Percentiles rank a stretch among this genome's conserved stretches.
Conservation (phyloP, 345 rosid genomes). For the Cardamine chenopodiifolia region DNA sequence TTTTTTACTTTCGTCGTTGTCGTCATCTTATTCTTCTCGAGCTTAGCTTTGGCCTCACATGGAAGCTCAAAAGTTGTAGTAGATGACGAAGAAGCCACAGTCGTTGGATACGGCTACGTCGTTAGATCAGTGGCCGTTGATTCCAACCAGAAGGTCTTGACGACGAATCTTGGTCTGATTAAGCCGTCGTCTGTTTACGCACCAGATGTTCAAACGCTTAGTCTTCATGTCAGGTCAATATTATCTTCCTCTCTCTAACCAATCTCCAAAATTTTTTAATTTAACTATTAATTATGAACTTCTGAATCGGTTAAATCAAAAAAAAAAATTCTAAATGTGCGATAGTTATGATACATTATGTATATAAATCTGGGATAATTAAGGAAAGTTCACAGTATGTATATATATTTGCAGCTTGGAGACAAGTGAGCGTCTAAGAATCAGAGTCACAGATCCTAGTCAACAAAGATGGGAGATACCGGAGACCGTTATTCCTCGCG, state of each 20-base stretch:
- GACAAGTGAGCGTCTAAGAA: slow-evolving; percentile 55
- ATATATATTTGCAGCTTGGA: slow-evolving; percentile 48
- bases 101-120: slow-evolving; percentile 58
- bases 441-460: slow-evolving; percentile 53
- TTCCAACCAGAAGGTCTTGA: slow-evolving; percentile 36
- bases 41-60: slow-evolving; percentile 28
- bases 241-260: slow-evolving; percentile 10
- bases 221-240: slow-evolving; percentile 50
- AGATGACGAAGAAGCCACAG: slow-evolving; percentile 6
- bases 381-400: not conserved
- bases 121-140: slow-evolving; percentile 47
- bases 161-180: slow-evolving; percentile 54
- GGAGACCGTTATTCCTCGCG: slow-evolving; percentile 52
- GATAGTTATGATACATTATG: no score
- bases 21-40: slow-evolving; percentile 13
- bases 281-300: not conserved
- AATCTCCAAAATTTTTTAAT: not conserved
- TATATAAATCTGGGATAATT: not conserved
- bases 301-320: no score
- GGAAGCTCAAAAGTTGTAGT: slow-evolving; percentile 23
- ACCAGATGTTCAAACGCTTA: slow-evolving; percentile 56
- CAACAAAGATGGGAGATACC: slow-evolving; percentile 67
- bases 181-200: slow-evolving; percentile 50
- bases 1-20: not conserved
- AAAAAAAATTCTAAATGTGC: no score